Conservation (phyloP, 331 rosid species). For the Acacia concinna region DNA sequence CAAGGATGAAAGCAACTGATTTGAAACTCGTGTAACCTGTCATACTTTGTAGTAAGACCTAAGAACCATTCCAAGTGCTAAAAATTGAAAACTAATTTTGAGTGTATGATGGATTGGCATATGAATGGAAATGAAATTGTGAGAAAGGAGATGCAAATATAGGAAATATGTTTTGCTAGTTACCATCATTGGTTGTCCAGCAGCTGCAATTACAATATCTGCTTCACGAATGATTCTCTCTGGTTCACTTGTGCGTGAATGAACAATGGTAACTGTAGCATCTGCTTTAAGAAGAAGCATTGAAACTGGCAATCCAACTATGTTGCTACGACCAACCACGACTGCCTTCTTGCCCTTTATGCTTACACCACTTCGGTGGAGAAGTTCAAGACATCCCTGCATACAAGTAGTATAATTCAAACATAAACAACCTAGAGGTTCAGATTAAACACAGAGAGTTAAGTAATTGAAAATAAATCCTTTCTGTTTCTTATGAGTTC, state of each 20-base stretch:
- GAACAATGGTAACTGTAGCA: constrained; percentile 81
- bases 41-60: constrained; percentile 14
- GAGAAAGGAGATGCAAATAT: constrained; percentile 18
- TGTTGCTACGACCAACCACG: constrained; percentile 78
- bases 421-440: constrained; percentile 10
- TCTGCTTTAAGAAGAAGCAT: constrained; percentile 83
- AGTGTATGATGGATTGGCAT: background rate
- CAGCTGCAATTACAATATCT: constrained; percentile 89
- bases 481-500: background rate
- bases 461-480: background rate
- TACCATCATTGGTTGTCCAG: constrained; percentile 89
- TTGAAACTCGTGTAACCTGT: background rate
- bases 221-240: constrained; percentile 73
- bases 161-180: constrained; percentile 19
- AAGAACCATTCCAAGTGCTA: constrained; percentile 10
- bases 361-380: constrained; percentile 7
- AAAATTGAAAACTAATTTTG: constrained; percentile 7
- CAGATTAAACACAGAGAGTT: background rate
- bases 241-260: constrained; percentile 66
- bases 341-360: constrained; percentile 15
- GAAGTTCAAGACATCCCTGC: constrained; percentile 36
- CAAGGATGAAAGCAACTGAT: background rate
- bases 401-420: constrained; percentile 8
- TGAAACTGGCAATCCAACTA: constrained; percentile 87
- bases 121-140: background rate